Evolutionary conservation across 2,329 filamentous ascomycete species (phyloP), one percentile per base, ranked within the genome.

Genomic region (Pestalotiopsis sp.): DNA sequence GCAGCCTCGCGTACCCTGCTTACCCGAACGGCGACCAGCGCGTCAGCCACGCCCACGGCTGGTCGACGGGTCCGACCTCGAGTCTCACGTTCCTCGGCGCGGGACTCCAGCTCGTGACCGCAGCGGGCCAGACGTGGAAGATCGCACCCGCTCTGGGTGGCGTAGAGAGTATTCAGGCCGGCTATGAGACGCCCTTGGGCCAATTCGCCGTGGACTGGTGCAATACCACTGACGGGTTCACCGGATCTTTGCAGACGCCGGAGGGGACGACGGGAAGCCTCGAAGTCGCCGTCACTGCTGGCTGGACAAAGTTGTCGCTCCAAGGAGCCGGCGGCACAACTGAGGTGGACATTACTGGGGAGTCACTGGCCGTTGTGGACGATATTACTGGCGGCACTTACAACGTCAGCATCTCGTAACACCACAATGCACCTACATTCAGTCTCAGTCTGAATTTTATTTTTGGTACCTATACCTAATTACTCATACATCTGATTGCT

Each of bases 231-330:
- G 49, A 12, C 75, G 68, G 31, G 73, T 74, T 60, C 76, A 71
- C 52, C 76, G 67, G 68, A 62, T 69, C 78, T 78, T 71, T 75
- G 77, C 59, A 82, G 72, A 72, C 82, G 81, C 23, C 63, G 13
- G 63, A 65, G 12, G n/a, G 11, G 4, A 56, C 63, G 0, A n/a
- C 41, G 4, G 63, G 63, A 20, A 23, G 25, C 17, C n/a, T 65
- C 25, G 41, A 65, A 11, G 31, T 65, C 4, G 17, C 63, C 12
- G 25, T 65, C 13, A 31, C 41, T 17, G 13, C 49, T 17, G 63
- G 31, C 41, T 65, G n/a, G 63, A 57, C 17, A 25, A 65, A 38
- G 27, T 25, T 65, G 49, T 45, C 23, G 7, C 49, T 65, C 6
- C 20, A 20, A 3, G 63, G 63, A 3, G 23, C 63, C 4, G 49